A percentile compares a stretch with the other conserved stretches of the same genome.
These are phyloP conservation scores for Fonsecaea multimorphosa DNA, from an alignment of 2,329 filamentous ascomycete genomes.

Conservation along the genomic window DNA sequence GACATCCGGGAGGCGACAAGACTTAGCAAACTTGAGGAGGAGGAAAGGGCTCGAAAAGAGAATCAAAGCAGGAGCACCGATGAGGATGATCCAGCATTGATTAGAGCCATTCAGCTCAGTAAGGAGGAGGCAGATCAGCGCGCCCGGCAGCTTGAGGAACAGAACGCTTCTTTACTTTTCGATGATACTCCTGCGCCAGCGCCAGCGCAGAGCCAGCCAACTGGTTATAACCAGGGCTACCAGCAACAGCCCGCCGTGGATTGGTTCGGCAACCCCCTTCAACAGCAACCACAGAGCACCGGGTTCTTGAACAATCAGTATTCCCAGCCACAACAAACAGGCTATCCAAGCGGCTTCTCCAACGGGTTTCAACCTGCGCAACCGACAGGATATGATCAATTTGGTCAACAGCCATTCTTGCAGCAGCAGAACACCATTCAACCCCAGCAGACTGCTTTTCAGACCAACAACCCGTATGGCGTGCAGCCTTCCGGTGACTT, in stretches of 20 bases:
- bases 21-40: slow-evolving; percentile 92
- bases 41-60: slow-evolving; percentile 79
- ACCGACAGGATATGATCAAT: slow-evolving; percentile 45
- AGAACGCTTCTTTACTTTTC: slow-evolving; percentile 85
- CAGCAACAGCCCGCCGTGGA: slow-evolving; percentile 96
- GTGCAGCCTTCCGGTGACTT: slow-evolving; percentile 50
- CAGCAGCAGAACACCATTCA: slow-evolving; percentile 61
- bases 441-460: slow-evolving; percentile 66
- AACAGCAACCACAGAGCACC: slow-evolving; percentile 72
- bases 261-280: slow-evolving; percentile 95
- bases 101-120: slow-evolving; percentile 93
- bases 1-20: slow-evolving; percentile 76
- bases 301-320: slow-evolving; percentile 72
- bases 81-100: slow-evolving; percentile 87
- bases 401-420: slow-evolving; percentile 52
- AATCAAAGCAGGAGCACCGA: slow-evolving; percentile 52
- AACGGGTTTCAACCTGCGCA: slow-evolving; percentile 75
- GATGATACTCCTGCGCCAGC: slow-evolving; percentile 73
- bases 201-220: slow-evolving; percentile 74
- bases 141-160: slow-evolving; percentile 82
- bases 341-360: slow-evolving; percentile 71
- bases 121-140: slow-evolving; percentile 88
- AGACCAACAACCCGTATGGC: slow-evolving; percentile 65
- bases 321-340: slow-evolving; percentile 69
- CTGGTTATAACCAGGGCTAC: slow-evolving; percentile 94